phyloP scores from a whole-genome alignment of 495 filamentous ascomycete genomes.

The Elaphomyces granulatus region DNA sequence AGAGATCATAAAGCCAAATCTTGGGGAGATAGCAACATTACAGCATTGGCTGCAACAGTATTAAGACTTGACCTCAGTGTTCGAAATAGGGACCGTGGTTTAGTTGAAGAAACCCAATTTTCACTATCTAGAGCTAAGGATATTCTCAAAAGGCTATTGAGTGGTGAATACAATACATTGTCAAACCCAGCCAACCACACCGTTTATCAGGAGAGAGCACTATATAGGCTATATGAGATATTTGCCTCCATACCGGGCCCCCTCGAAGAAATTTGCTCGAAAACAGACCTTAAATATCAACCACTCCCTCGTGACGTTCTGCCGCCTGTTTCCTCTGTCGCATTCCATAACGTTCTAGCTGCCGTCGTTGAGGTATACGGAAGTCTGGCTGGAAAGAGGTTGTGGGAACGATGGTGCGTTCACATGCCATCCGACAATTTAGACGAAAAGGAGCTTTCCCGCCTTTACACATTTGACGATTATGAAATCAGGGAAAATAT shows the following conservation, averaged over 20 bases:
- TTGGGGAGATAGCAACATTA: slow-evolving; percentile 37
- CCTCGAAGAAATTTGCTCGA: slow-evolving; percentile 10
- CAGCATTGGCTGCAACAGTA: slow-evolving; percentile 27
- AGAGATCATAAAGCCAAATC: slow-evolving; percentile 24
- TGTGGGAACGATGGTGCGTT: slow-evolving; percentile 33
- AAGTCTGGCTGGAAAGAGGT: slow-evolving; percentile 21
- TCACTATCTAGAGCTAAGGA: slow-evolving; percentile 17
- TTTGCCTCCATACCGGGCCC: slow-evolving; percentile 18
- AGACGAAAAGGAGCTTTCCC: slow-evolving; percentile 18
- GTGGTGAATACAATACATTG: slow-evolving; percentile 20
- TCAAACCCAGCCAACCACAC: slow-evolving; percentile 6
- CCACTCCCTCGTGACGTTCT: slow-evolving; percentile 8
- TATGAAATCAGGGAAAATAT: slow-evolving; percentile 7
- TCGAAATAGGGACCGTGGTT: slow-evolving; percentile 4
- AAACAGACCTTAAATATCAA: slow-evolving; percentile 8
- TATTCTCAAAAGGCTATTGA: slow-evolving; percentile 20
- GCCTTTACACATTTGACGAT: slow-evolving; percentile 14
- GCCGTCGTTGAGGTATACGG: slow-evolving; percentile 35
- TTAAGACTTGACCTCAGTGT: slow-evolving; percentile 21
- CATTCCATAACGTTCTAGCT: slow-evolving; percentile 36
- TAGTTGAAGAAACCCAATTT: slow-evolving; percentile 3
- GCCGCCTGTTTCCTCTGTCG: slow-evolving; percentile 17
- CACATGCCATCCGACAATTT: slow-evolving; percentile 12
- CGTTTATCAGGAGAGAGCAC: slow-evolving; percentile 18
- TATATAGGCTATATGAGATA: slow-evolving; percentile 16